A percentile compares a stretch with the other conserved stretches of the same genome.
Evolutionary conservation across 2,329 filamentous ascomycete species (phyloP).

Genomic region (Paraconiothyrium sp.): DNA sequence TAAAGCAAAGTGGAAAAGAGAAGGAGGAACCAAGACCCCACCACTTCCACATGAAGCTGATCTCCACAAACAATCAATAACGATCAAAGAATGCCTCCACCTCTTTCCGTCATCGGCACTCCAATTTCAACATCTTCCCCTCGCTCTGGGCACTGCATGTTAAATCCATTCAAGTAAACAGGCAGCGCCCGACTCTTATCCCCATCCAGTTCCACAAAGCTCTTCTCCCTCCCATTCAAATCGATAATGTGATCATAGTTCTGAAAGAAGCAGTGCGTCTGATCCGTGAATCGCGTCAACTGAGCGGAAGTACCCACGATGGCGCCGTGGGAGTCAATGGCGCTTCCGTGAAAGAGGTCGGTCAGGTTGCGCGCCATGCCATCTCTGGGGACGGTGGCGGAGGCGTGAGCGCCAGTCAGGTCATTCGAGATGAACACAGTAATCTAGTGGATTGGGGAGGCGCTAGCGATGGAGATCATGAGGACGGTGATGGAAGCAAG

Average conservation of each 20-base stretch:
- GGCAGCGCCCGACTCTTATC: background rate
- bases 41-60: too few relatives aligned
- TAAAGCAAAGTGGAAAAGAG: too few relatives aligned
- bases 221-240: conserved; percentile 15
- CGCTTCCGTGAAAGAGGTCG: conserved; percentile 21
- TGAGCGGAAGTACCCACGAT: conserved; percentile 22
- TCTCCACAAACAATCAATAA: too few relatives aligned
- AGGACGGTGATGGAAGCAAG: too few relatives aligned
- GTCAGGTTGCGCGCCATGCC: conserved; percentile 16
- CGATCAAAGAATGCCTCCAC: too few relatives aligned
- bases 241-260: conserved; percentile 20
- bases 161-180: conserved; percentile 11
- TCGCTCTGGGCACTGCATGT: conserved; percentile 11
- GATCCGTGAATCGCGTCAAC: conserved; percentile 16
- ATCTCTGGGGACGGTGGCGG: conserved; percentile 20
- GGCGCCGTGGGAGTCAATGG: conserved; percentile 19
- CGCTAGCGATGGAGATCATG: too few relatives aligned
- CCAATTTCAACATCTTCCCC: background rate
- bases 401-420: conserved; percentile 19
- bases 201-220: conserved; percentile 24
- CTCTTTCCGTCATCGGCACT: too few relatives aligned
- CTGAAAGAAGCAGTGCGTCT: conserved; percentile 20
- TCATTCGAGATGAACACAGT: too few relatives aligned
- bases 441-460: too few relatives aligned
- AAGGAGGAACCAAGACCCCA: too few relatives aligned